Percentiles rank a stretch among this genome's conserved stretches.
phyloP scores from a whole-genome alignment of 2,329 filamentous ascomycete genomes.

The Pezicula carpinea region DNA sequence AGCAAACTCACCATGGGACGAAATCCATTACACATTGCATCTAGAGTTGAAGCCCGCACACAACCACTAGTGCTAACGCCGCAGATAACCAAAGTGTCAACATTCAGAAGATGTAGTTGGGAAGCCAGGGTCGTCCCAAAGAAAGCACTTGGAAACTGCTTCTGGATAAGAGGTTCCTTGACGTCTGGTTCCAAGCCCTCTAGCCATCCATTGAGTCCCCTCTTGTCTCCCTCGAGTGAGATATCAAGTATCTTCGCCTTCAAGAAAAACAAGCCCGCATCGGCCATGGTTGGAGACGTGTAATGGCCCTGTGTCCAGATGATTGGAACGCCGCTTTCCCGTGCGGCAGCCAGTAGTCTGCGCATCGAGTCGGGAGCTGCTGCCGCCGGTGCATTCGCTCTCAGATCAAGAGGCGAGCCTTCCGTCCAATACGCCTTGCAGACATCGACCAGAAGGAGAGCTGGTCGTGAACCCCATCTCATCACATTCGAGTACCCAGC shows the following conservation, averaged over 20 bases:
- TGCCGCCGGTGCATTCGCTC: slow-evolving; percentile 31
- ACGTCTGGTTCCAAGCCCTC: slow-evolving; percentile 33
- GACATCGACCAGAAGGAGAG: slow-evolving; percentile 41
- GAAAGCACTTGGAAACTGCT: slow-evolving; percentile 40
- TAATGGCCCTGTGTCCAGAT: slow-evolving; percentile 42
- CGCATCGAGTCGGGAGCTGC: slow-evolving; percentile 34
- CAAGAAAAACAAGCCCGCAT: slow-evolving; percentile 38
- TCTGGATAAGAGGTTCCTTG: slow-evolving; percentile 34
- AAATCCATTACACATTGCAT: slow-evolving; percentile 39
- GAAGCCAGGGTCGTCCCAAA: slow-evolving; percentile 40
- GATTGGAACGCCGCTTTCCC: slow-evolving; percentile 33
- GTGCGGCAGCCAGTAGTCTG: slow-evolving; percentile 35
- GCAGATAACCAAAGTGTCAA: slow-evolving; percentile 42
- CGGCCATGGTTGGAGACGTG: slow-evolving; percentile 37
- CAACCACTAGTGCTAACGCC: slow-evolving; percentile 44
- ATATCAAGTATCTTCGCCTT: slow-evolving; percentile 38
- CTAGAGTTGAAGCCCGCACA: slow-evolving; percentile 39
- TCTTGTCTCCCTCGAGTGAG: slow-evolving; percentile 35
- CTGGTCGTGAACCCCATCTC: slow-evolving; percentile 39
- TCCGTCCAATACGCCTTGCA: slow-evolving; percentile 41
- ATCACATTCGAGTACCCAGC: slow-evolving; percentile 18
- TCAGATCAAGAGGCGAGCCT: slow-evolving; percentile 36
- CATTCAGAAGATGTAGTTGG: slow-evolving; percentile 31
- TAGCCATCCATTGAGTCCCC: slow-evolving; percentile 35
- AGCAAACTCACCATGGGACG: slow-evolving; percentile 35